These are phyloP conservation scores for Linum usitatissimum DNA, from an alignment of 345 rosid species.

Conservation along the genomic window DNA sequence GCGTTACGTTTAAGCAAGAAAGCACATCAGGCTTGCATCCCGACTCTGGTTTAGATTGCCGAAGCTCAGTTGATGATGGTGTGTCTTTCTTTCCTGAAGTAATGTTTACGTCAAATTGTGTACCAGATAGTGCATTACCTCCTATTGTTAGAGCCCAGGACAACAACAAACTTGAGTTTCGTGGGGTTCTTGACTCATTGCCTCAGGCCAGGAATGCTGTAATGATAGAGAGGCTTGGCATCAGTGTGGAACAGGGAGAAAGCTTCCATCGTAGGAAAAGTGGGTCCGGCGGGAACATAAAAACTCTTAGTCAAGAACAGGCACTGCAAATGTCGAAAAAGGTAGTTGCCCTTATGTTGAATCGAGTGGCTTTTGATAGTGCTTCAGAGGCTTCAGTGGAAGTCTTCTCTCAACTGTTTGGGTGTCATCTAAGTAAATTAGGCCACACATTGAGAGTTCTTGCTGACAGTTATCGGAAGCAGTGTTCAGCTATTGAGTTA, in stretches of 20 bases:
- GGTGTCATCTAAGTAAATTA: constrained; percentile 56
- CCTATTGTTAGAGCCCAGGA: constrained; percentile 27
- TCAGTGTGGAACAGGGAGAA: constrained; percentile 67
- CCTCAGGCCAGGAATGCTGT: constrained; percentile 70
- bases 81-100: constrained; percentile 61
- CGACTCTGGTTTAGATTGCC: constrained; percentile 34
- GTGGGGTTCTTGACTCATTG: constrained; percentile 60
- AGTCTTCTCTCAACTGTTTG: constrained; percentile 61
- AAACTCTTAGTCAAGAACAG: constrained; percentile 58
- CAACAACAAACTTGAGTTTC: constrained; percentile 40
- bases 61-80: constrained; percentile 43
- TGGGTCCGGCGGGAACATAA: constrained; percentile 34
- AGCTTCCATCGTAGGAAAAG: constrained; percentile 41
- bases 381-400: constrained; percentile 75
- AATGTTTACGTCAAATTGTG: constrained; percentile 63
- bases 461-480: constrained; percentile 68
- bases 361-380: constrained; percentile 56
- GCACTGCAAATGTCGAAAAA: constrained; percentile 51
- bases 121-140: constrained; percentile 69
- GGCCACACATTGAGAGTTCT: constrained; percentile 67
- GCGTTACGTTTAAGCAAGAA: constrained; percentile 41
- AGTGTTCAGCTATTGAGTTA: constrained; percentile 73
- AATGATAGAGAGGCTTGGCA: constrained; percentile 80
- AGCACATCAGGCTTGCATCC: constrained; percentile 26
- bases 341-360: constrained; percentile 55